Percentiles rank a stretch among this genome's conserved stretches.
phyloP scores from a whole-genome alignment of 805 yeast species.

The Sugiyamaella americana region DNA sequence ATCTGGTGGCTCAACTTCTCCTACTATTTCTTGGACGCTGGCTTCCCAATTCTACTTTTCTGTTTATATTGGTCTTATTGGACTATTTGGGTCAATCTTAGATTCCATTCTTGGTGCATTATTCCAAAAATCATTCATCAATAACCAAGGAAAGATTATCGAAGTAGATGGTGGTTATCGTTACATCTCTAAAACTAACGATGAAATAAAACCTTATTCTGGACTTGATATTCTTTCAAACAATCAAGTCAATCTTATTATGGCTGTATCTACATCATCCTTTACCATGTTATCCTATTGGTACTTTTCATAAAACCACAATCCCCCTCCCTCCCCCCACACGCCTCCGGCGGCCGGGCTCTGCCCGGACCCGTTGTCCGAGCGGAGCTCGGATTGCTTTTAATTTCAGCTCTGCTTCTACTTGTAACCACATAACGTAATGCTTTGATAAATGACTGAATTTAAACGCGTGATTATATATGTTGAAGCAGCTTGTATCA shows the following conservation, averaged over 20 bases:
- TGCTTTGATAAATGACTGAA: too few species aligned
- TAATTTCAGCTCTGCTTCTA: too few species aligned
- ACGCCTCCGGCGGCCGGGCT: too few species aligned
- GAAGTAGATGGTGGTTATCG: constrained; percentile 29
- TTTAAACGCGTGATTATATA: too few species aligned
- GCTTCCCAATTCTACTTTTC: constrained; percentile 14
- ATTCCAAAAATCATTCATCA: constrained; percentile 35
- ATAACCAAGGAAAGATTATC: constrained; percentile 33
- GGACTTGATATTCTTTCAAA: constrained; percentile 37
- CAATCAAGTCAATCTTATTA: constrained; percentile 36
- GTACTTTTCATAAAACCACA: not conserved
- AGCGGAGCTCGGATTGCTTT: too few species aligned
- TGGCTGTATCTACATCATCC: constrained; percentile 31
- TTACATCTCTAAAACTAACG: constrained; percentile 8
- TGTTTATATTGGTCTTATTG: constrained; percentile 31
- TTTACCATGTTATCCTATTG: constrained; percentile 28
- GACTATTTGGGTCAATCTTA: constrained; percentile 35
- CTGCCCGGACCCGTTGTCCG: too few species aligned
- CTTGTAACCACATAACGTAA: too few species aligned
- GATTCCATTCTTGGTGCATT: constrained; percentile 42
- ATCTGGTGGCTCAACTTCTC: constrained; percentile 37
- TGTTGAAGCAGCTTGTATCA: too few species aligned
- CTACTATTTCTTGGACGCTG: constrained; percentile 28
- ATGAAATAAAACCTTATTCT: constrained; percentile 26
- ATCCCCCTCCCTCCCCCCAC: too few species aligned